Conservation (phyloP, 768 basidiomycete genomes). For the Sarcomyxa edulis region DNA sequence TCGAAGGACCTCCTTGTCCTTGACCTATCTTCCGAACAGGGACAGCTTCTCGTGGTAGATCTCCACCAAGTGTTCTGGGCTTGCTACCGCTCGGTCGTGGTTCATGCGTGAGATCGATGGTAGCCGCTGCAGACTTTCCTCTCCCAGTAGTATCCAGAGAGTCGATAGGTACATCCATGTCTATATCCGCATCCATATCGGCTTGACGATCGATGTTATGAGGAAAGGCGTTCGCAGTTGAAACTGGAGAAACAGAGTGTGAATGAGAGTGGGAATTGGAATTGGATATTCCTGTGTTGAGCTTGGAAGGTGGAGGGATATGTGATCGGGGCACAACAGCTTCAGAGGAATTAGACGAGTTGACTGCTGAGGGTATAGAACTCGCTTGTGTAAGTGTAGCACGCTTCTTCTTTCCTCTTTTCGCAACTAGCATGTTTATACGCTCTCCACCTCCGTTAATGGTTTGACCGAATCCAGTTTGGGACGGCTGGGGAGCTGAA, state of each 20-base stretch:
- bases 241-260: not conserved
- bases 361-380: constrained; percentile 20
- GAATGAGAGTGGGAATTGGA: not conserved
- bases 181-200: constrained; percentile 39
- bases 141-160: constrained; percentile 40
- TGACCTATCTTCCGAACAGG: constrained; percentile 49
- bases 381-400: constrained; percentile 19
- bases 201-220: not conserved
- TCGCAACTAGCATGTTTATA: constrained; percentile 71
- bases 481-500: constrained; percentile 19
- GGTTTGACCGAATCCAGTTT: constrained; percentile 35
- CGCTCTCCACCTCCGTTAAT: constrained; percentile 46
- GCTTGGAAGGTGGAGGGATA: constrained; percentile 7
- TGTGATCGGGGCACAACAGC: constrained; percentile 6
- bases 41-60: constrained; percentile 44
- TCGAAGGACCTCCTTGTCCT: constrained; percentile 13
- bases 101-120: constrained; percentile 33
- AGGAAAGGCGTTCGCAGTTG: not conserved
- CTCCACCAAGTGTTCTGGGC: constrained; percentile 66
- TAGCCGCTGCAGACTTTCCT: constrained; percentile 48
- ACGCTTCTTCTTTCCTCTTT: constrained; percentile 64
- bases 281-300: constrained; percentile 4
- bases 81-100: constrained; percentile 22
- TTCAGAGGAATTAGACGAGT: constrained; percentile 2
- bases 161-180: constrained; percentile 52